Percentiles rank a stretch among this genome's conserved stretches.
Conservation (phyloP, 2,329 filamentous ascomycete species). For the Aspergillus sergii region DNA sequence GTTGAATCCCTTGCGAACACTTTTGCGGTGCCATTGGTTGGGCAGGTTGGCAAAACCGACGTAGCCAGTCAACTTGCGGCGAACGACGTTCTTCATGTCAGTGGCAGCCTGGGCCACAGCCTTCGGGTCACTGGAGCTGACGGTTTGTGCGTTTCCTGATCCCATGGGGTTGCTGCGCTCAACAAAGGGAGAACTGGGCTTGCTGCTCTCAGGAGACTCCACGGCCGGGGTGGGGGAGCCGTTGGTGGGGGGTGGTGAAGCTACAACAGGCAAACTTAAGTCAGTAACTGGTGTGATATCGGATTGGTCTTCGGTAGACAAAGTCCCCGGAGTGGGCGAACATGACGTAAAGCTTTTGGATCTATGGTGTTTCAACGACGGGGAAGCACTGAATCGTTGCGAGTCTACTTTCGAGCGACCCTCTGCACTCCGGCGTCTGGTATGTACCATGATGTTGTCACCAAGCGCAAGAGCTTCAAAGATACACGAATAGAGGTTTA, state of each 20-base stretch:
- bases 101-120: conserved; percentile 57
- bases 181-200: conserved; percentile 57
- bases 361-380: conserved; percentile 8
- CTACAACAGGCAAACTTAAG: conserved; percentile 28
- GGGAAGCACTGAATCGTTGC: conserved; percentile 7
- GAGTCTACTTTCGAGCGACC: conserved; percentile 16
- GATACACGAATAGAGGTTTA: neutral
- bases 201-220: conserved; percentile 49
- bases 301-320: conserved; percentile 18
- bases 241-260: conserved; percentile 37
- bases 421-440: conserved; percentile 21
- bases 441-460: conserved; percentile 18
- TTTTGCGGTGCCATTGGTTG: conserved; percentile 99
- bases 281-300: conserved; percentile 24
- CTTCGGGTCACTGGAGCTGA: conserved; percentile 67
- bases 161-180: conserved; percentile 62
- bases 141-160: conserved; percentile 58
- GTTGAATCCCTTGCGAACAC: conserved; percentile 99
- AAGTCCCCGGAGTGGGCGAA: conserved; percentile 12
- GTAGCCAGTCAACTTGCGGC: conserved; percentile 96
- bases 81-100: conserved; percentile 92
- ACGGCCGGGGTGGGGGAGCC: conserved; percentile 30
- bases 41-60: conserved; percentile 98
- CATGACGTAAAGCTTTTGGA: conserved; percentile 20
- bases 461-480: conserved; percentile 12